Conservation (phyloP, 192 early-diverging fungal species). For the Phlyctochytrium bullatum region DNA sequence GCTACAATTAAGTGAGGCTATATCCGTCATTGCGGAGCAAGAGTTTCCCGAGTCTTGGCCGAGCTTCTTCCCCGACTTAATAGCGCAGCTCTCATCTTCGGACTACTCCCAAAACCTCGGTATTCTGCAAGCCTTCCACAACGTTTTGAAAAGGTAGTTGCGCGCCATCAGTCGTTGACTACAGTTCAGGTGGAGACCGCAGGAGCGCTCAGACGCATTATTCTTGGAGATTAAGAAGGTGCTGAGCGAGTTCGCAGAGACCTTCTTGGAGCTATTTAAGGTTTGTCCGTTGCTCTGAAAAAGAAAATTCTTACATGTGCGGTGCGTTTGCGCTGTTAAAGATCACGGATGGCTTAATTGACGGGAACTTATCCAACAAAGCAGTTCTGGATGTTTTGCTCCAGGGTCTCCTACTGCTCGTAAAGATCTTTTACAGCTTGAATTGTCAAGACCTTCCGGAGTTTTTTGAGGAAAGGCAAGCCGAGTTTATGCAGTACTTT, state of each 20-base stretch:
- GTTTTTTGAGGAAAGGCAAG: constrained; percentile 93
- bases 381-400: constrained; percentile 67
- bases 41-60: constrained; percentile 95
- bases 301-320: no score
- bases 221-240: constrained; percentile 92
- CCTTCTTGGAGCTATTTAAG: constrained; percentile 81
- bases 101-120: constrained; percentile 87
- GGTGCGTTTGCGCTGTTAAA: no score
- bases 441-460: constrained; percentile 97
- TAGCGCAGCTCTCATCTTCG: constrained; percentile 24
- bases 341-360: constrained; percentile 78
- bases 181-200: constrained; percentile 73
- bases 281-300: constrained; percentile 16
- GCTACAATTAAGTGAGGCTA: constrained; percentile 88
- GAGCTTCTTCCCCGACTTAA: constrained; percentile 71
- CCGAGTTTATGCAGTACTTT: constrained; percentile 75
- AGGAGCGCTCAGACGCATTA: constrained; percentile 74
- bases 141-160: constrained; percentile 80
- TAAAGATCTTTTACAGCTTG: constrained; percentile 90
- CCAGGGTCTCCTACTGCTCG: constrained; percentile 72
- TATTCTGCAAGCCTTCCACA: constrained; percentile 91
- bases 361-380: constrained; percentile 59
- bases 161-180: not conserved
- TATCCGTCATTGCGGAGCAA: constrained; percentile 86
- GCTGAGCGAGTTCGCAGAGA: constrained; percentile 75